These are phyloP conservation scores for Malus sieversii DNA, from an alignment of 306 rosid genomes.

Conservation along the genomic window DNA sequence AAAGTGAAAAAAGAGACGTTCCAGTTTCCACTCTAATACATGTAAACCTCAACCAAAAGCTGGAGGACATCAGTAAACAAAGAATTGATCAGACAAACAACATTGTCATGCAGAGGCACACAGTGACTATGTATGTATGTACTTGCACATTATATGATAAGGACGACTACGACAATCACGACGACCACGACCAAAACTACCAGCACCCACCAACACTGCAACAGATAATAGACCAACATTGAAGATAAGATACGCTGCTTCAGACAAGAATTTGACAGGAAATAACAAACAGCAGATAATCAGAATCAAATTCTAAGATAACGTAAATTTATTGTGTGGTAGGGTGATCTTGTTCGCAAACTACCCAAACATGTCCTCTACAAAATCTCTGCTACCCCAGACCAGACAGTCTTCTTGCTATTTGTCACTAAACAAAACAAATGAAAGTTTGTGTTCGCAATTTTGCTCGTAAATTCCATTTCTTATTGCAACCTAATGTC, in stretches of 20 bases:
- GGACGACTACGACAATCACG: conserved; percentile 34
- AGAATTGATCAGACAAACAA: not conserved
- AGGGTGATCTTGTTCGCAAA: not conserved
- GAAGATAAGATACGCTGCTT: not conserved
- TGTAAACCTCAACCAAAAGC: conserved; percentile 2
- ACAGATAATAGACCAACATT: conserved; percentile 7
- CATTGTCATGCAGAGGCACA: conserved; percentile 1
- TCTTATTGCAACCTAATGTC: not conserved
- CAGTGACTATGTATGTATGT: not conserved
- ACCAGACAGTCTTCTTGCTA: not conserved
- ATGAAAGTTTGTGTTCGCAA: not conserved
- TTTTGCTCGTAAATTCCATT: not conserved
- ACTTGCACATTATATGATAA: conserved; percentile 25
- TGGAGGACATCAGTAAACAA: not conserved
- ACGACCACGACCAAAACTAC: conserved; percentile 30
- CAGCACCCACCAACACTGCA: conserved; percentile 76
- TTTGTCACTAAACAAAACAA: not conserved
- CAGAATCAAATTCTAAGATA: not conserved
- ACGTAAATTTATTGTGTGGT: not conserved
- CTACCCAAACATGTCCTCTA: not conserved
- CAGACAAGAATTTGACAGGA: not conserved
- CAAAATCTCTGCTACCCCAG: not conserved
- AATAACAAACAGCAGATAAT: not conserved
- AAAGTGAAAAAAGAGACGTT: not conserved
- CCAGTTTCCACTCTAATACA: not conserved